Conservation (phyloP, 306 rosid genomes). For the Prunus dulcis region DNA sequence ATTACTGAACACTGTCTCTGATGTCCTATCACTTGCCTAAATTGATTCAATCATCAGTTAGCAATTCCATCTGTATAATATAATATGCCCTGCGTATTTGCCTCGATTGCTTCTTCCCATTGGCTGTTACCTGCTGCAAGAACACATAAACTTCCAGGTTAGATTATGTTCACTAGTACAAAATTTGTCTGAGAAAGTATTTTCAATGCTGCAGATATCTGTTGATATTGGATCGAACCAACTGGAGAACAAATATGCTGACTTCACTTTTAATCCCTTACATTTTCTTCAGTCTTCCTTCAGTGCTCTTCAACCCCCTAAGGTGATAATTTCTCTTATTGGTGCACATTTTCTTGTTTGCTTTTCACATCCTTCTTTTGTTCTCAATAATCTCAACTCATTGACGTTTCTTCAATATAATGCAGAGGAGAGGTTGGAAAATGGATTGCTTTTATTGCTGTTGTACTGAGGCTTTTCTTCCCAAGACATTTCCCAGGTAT, state of each 20-base stretch:
- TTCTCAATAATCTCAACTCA: neutral
- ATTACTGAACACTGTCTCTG: no score
- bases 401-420: slow-evolving; percentile 2
- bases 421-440: slow-evolving; percentile 74
- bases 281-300: slow-evolving; percentile 83
- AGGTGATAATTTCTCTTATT: slow-evolving; percentile 37
- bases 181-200: neutral
- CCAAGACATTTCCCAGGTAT: slow-evolving; percentile 81
- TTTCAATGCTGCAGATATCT: slow-evolving; percentile 55
- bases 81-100: neutral
- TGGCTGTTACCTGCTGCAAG: no score
- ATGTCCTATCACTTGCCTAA: no score
- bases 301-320: slow-evolving; percentile 48
- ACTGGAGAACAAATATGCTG: slow-evolving; percentile 87
- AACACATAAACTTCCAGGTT: neutral
- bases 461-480: slow-evolving; percentile 83
- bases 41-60: no score
- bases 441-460: slow-evolving; percentile 76
- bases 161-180: neutral
- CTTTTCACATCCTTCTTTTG: neutral
- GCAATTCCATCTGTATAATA: no score
- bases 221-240: slow-evolving; percentile 83
- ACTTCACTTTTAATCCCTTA: slow-evolving; percentile 84
- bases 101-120: neutral
- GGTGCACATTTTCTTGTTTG: neutral